Evolutionary conservation across 768 basidiomycete genomes (phyloP).

Genomic region (Boletus rubropictus): DNA sequence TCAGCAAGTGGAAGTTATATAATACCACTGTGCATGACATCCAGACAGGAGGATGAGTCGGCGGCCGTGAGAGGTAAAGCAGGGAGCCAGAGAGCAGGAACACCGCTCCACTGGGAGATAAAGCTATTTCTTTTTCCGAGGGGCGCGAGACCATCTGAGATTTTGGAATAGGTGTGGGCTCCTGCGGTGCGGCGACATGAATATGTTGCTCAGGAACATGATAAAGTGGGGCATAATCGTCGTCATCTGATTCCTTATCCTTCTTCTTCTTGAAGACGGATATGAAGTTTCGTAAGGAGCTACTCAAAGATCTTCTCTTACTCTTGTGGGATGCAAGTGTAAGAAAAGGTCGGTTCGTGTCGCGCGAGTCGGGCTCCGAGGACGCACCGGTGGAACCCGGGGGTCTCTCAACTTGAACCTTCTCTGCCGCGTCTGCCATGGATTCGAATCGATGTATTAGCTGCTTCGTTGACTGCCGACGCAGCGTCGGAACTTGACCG

Average conservation of each 20-base stretch:
- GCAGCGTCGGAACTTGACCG: conserved; percentile 13
- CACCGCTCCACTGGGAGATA: not conserved
- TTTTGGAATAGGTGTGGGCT: not conserved
- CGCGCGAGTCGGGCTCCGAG: conserved; percentile 11
- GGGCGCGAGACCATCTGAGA: conserved; percentile 1
- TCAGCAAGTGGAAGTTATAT: conserved; percentile 38
- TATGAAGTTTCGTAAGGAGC: conserved; percentile 58
- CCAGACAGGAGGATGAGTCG: conserved; percentile 42
- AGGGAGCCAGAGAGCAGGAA: conserved; percentile 28
- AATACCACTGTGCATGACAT: conserved; percentile 39
- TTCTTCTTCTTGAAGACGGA: conserved; percentile 53
- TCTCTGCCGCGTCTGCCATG: conserved; percentile 24
- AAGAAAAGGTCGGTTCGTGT: conserved; percentile 14
- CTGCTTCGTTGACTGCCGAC: conserved; percentile 42
- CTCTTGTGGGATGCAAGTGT: conserved; percentile 30
- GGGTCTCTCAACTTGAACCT: conserved; percentile 5
- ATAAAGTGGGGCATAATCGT: conserved; percentile 10
- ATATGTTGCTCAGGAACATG: conserved; percentile 7
- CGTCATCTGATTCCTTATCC: conserved; percentile 26
- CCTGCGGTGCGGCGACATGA: not conserved
- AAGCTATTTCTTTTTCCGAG: not conserved
- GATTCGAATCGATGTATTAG: conserved; percentile 52
- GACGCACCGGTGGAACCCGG: conserved; percentile 13
- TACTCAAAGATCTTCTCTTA: conserved; percentile 50
- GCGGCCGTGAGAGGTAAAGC: conserved; percentile 41